phyloP scores from a whole-genome alignment of 2,329 filamentous ascomycete species.

The Rugonectria rugulosa region DNA sequence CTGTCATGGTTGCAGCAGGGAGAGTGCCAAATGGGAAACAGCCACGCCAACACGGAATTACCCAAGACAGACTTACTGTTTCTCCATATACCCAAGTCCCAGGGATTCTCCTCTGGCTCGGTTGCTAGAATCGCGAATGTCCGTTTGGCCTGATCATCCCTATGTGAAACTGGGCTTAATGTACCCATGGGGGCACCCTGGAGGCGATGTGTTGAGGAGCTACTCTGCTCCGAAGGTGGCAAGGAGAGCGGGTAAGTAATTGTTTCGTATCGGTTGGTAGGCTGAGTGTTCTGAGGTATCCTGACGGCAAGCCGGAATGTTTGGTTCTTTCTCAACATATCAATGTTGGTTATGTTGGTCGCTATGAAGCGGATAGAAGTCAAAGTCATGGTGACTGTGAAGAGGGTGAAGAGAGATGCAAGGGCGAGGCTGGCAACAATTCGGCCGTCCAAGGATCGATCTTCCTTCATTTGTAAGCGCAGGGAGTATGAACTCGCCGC shows the following conservation, averaged over 20 bases:
- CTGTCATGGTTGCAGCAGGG: conserved; percentile 76
- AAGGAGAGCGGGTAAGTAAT: conserved; percentile 65
- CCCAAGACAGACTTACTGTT: conserved; percentile 89
- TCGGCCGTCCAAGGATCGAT: conserved; percentile 58
- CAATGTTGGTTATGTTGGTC: conserved; percentile 84
- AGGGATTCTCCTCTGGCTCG: conserved; percentile 80
- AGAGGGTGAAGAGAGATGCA: conserved; percentile 78
- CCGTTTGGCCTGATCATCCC: conserved; percentile 60
- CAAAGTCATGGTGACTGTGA: conserved; percentile 77
- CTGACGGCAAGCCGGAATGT: conserved; percentile 79
- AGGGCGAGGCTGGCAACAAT: conserved; percentile 73
- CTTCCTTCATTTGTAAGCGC: conserved; percentile 58
- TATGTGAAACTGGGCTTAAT: conserved; percentile 30
- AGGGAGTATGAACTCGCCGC: conserved; percentile 71
- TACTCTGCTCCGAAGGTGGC: conserved; percentile 20
- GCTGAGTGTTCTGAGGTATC: conserved; percentile 60
- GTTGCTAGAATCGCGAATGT: conserved; percentile 84
- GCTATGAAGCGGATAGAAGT: conserved; percentile 75
- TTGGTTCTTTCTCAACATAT: conserved; percentile 70
- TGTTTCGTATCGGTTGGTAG: conserved; percentile 54
- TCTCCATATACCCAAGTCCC: conserved; percentile 72
- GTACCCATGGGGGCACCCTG: conserved; percentile 24
- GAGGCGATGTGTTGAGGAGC: conserved; percentile 13
- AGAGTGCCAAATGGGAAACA: conserved; percentile 77
- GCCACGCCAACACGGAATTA: conserved; percentile 73